Conservation (phyloP, 805 yeast genomes). For the Naumovozyma dairenensis region DNA sequence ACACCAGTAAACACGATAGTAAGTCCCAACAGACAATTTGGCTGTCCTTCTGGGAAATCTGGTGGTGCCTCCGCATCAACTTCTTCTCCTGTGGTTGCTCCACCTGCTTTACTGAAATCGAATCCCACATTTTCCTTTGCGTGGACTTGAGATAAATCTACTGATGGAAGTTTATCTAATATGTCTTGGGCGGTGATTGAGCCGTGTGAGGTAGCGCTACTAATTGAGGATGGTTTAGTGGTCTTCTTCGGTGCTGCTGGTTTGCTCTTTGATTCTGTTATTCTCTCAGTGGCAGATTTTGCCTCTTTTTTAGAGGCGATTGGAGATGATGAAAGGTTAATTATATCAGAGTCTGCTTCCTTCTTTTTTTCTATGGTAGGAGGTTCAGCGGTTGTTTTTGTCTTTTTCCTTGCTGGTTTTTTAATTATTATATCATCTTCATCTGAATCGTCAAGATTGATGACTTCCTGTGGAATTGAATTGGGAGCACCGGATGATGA, state of each 20-base stretch:
- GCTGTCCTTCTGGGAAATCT: slow-evolving; percentile 71
- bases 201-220: too few relatives aligned
- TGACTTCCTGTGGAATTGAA: slow-evolving; percentile 1
- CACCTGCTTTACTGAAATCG: slow-evolving; percentile 41
- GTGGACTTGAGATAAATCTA: slow-evolving; percentile 44
- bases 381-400: neutral
- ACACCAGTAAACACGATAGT: slow-evolving; percentile 92
- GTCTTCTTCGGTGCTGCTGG: neutral
- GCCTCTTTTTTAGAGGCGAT: too few relatives aligned
- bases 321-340: too few relatives aligned
- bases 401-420: slow-evolving; percentile 1
- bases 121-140: slow-evolving; percentile 45
- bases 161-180: slow-evolving; percentile 61
- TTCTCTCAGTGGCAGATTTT: too few relatives aligned
- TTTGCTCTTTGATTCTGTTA: too few relatives aligned
- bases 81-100: slow-evolving; percentile 23
- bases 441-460: slow-evolving; percentile 7
- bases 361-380: slow-evolving; percentile 5
- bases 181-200: slow-evolving; percentile 19
- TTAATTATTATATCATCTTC: slow-evolving; percentile 5
- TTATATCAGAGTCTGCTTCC: slow-evolving; percentile 3
- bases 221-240: too few relatives aligned
- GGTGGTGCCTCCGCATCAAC: slow-evolving; percentile 11
- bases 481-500: too few relatives aligned
- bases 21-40: slow-evolving; percentile 78